Evolutionary conservation across 768 basidiomycete species (phyloP).

Genomic region (Naganishia vishniacii): DNA sequence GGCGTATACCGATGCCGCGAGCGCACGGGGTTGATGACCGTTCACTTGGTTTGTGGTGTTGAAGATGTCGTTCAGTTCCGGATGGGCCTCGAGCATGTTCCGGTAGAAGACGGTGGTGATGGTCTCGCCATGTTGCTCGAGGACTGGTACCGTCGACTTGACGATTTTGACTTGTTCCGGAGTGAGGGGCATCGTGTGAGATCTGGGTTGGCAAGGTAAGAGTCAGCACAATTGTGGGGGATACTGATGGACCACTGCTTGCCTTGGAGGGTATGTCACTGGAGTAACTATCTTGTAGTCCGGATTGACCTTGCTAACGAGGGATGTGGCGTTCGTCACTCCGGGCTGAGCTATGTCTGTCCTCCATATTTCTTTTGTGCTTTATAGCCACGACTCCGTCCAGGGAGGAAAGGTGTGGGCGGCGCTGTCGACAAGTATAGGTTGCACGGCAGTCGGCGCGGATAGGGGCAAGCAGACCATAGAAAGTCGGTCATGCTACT

Average conservation of each 20-base stretch:
- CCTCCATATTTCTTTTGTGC: no score
- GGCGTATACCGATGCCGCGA: slow-evolving; percentile 33
- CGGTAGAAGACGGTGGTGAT: slow-evolving; percentile 27
- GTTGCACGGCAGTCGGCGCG: no score
- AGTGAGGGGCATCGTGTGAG: slow-evolving; percentile 23
- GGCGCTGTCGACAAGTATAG: no score
- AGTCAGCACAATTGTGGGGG: not conserved
- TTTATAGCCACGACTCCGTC: no score
- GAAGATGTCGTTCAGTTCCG: slow-evolving; percentile 27
- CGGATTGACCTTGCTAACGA: no score
- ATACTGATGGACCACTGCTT: not conserved
- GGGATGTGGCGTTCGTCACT: no score
- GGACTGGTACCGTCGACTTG: slow-evolving; percentile 24
- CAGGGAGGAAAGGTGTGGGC: no score
- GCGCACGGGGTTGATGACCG: slow-evolving; percentile 30
- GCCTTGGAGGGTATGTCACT: not conserved
- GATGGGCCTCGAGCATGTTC: slow-evolving; percentile 24
- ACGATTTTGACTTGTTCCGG: slow-evolving; percentile 24
- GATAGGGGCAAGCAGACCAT: no score
- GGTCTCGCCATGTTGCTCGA: slow-evolving; percentile 24
- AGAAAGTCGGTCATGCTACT: no score
- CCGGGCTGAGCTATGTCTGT: no score
- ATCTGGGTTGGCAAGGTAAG: not conserved
- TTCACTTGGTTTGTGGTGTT: slow-evolving; percentile 24
- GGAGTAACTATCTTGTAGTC: not conserved